These are phyloP conservation scores for Coemansia sp. DNA, from an alignment of 192 early-diverging fungal species.

Conservation along the genomic window DNA sequence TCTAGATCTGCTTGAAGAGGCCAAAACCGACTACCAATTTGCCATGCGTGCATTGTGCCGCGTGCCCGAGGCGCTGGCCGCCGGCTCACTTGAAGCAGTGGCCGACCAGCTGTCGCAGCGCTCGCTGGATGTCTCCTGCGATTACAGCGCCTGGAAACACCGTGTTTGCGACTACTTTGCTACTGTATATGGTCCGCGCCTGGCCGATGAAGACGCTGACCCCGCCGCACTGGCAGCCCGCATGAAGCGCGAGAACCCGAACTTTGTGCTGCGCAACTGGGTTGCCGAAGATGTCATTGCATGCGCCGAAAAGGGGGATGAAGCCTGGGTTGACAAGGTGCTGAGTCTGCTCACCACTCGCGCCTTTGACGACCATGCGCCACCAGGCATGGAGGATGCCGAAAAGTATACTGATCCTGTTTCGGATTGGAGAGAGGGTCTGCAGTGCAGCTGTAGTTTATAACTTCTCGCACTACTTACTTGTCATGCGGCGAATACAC, in stretches of 20 bases:
- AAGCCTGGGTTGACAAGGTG: no score
- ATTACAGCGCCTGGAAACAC: conserved; percentile 3
- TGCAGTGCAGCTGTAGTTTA: no score
- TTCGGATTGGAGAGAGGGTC: no score
- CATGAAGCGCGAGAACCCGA: conserved; percentile 74
- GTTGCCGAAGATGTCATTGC: no score
- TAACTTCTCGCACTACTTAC: no score
- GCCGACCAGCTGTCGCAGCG: conserved; percentile 14
- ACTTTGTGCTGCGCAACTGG: no score
- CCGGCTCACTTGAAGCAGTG: background rate
- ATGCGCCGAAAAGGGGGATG: no score
- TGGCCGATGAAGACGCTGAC: conserved; percentile 4
- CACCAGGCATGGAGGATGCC: no score
- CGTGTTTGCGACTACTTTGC: conserved; percentile 28
- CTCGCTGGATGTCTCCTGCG: conserved; percentile 20
- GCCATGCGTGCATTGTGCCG: conserved; percentile 71
- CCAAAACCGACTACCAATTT: conserved; percentile 68
- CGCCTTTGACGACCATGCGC: no score
- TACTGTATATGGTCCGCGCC: conserved; percentile 58
- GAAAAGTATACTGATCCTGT: no score
- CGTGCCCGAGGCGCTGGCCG: conserved; percentile 35
- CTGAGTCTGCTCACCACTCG: no score
- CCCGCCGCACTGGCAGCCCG: background rate
- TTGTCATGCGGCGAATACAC: no score
- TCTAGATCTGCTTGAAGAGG: conserved; percentile 62